Base-by-base conservation (phyloP, 441 rosid species). In the Kokia cookei region DNA sequence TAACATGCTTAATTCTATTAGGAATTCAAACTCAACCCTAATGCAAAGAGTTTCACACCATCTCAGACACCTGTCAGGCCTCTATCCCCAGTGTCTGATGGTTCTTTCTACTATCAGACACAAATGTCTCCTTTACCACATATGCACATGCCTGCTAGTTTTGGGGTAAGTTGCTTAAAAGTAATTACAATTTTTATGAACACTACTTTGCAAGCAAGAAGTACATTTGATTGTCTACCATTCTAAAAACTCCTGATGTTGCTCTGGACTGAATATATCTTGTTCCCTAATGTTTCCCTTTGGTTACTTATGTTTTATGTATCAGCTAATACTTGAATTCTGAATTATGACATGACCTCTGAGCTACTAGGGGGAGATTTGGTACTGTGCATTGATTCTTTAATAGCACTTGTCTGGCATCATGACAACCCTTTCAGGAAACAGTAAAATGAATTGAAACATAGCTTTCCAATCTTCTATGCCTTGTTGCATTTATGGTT, bases 1-100 rank as follows among this genome's bases (percentile, higher is more conserved):
- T 72, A 65, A 29, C 37, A 47, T 72, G 45, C 71, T n/a, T 17
- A 73, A 75, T 79, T 65, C 50, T 69, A 2, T 66, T 90, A 96
- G 99, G 99, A 93, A 85, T 96, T 93, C 82, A 96, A 84, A 78
- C 89, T 91, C 51, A 96, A 93, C 84, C 99, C 98, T 58, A 87
- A 96, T 51, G 99, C 98, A 22, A 91, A 91, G 91, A 92, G 97
- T 77, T 93, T 91, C 82, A 80, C 80, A 57, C 98, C 98, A 63
- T 80, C 85, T 50, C 94, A 85, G 77, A 24, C 88, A n/a, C 83
- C 88, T 80, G 83, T 82, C 32, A 82, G 93, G 82, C 98, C 93
- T 75, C 84, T 77, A 47, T 83, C 98, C 75, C 97, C 96, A 26
- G 76, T 84, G 11, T 26, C 93, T 48, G 97, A 93, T 76, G 80